Percentiles rank a stretch among this genome's conserved stretches.
phyloP scores from a whole-genome alignment of 2,329 filamentous ascomycete genomes.

The Fusarium oligoseptatum region DNA sequence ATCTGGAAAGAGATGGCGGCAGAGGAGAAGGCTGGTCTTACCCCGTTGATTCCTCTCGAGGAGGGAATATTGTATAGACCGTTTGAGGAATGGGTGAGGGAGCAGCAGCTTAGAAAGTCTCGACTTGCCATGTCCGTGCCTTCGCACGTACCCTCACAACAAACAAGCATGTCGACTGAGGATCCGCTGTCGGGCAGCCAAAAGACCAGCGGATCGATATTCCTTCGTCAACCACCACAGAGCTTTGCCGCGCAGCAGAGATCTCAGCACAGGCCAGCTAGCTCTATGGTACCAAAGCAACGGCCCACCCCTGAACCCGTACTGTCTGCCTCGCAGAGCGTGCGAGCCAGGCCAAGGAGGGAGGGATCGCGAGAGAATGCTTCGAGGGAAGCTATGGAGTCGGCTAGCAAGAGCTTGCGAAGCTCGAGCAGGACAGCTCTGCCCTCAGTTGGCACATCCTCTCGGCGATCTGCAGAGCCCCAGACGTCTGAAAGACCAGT shows the following conservation, averaged over 20 bases:
- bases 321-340: conserved; percentile 48
- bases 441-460: conserved; percentile 42
- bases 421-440: conserved; percentile 45
- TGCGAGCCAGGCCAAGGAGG: conserved; percentile 46
- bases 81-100: conserved; percentile 71
- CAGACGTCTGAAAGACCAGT: conserved; percentile 39
- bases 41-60: conserved; percentile 72
- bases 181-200: conserved; percentile 53
- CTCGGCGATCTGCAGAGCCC: conserved; percentile 44
- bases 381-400: conserved; percentile 41
- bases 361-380: conserved; percentile 45
- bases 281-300: conserved; percentile 42
- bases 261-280: conserved; percentile 64
- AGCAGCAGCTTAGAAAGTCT: conserved; percentile 60
- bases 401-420: conserved; percentile 46
- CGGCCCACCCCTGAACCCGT: conserved; percentile 43
- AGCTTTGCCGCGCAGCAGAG: conserved; percentile 77
- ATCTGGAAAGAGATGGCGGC: conserved; percentile 76
- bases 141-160: conserved; percentile 45
- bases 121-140: conserved; percentile 41
- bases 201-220: conserved; percentile 53
- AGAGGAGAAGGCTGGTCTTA: conserved; percentile 76
- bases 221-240: conserved; percentile 69
- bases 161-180: conserved; percentile 47
- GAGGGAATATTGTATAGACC: conserved; percentile 74